These are phyloP conservation scores for Penicillium macrosclerotiorum DNA, from an alignment of 495 filamentous ascomycete species.

Conservation along the genomic window DNA sequence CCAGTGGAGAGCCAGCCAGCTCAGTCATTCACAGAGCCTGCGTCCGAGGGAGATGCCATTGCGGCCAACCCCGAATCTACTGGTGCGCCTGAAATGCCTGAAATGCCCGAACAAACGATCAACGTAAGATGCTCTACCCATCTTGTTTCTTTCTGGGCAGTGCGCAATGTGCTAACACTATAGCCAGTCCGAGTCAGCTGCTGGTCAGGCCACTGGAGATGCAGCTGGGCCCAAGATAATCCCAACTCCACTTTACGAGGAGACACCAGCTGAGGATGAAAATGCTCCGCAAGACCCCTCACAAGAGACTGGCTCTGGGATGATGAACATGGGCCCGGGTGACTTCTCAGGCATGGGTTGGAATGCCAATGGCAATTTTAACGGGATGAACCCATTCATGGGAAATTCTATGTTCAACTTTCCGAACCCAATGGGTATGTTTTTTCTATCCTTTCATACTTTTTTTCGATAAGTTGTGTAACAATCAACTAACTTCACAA, in stretches of 20 bases:
- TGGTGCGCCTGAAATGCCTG: neutral
- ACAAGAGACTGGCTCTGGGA: conserved; percentile 10
- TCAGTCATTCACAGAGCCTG: neutral
- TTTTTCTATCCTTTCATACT: neutral
- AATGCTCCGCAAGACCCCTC: conserved; percentile 22
- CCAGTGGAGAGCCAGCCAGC: conserved; percentile 1
- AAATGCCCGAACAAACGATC: neutral
- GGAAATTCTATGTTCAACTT: conserved; percentile 71
- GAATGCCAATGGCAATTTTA: conserved; percentile 60
- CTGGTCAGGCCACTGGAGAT: neutral
- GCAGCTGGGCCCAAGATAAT: no score
- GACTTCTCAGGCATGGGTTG: conserved; percentile 66
- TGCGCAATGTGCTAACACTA: neutral
- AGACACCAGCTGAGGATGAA: conserved; percentile 17
- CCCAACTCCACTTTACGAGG: no score
- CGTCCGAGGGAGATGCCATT: conserved; percentile 2
- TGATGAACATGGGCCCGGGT: conserved; percentile 34
- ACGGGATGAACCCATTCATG: conserved; percentile 73
- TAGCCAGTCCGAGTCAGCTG: conserved; percentile 1
- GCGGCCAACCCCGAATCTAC: neutral
- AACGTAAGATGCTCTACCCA: conserved; percentile 8
- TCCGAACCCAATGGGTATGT: conserved; percentile 76
- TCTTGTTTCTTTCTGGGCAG: neutral
- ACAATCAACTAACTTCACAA: no score
- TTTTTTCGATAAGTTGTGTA: no score